These are phyloP conservation scores for Thelonectria olida DNA, from an alignment of 2,329 filamentous ascomycete genomes.

Conservation along the genomic window DNA sequence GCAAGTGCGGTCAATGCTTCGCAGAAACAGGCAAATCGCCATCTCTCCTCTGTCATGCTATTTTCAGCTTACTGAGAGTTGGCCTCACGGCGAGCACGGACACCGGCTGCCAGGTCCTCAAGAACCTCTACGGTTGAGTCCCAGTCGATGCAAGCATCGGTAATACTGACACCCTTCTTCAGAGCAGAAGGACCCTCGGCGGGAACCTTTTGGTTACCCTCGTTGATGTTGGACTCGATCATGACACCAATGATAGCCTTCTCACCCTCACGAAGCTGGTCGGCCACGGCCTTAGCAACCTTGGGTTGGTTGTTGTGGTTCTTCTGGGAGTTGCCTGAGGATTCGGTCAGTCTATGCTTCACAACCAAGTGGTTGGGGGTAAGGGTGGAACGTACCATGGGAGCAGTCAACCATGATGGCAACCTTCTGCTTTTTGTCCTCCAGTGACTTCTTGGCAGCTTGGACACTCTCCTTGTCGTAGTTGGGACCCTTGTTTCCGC, in stretches of 20 bases:
- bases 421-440: slow-evolving; percentile 83
- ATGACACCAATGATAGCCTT: slow-evolving; percentile 93
- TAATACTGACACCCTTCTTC: slow-evolving; percentile 93
- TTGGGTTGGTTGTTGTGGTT: slow-evolving; percentile 97
- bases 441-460: slow-evolving; percentile 78
- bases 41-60: slow-evolving; percentile 35
- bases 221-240: slow-evolving; percentile 98
- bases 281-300: slow-evolving; percentile 82
- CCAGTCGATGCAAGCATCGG: slow-evolving; percentile 96
- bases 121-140: slow-evolving; percentile 83
- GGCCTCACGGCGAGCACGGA: slow-evolving; percentile 75
- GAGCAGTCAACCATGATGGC: slow-evolving; percentile 99
- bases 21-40: background rate
- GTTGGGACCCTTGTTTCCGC: slow-evolving; percentile 92
- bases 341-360: slow-evolving; percentile 6
- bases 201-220: slow-evolving; percentile 88
- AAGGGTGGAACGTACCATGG: slow-evolving; percentile 78
- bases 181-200: slow-evolving; percentile 79
- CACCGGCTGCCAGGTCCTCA: slow-evolving; percentile 85
- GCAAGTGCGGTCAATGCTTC: slow-evolving; percentile 16
- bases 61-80: slow-evolving; percentile 48
- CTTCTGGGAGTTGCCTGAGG: slow-evolving; percentile 90
- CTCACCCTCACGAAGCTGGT: slow-evolving; percentile 89
- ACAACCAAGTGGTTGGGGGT: slow-evolving; percentile 66
- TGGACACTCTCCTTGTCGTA: slow-evolving; percentile 88